Evolutionary conservation across 2,329 filamentous ascomycete genomes (phyloP).

Genomic region (Epicoccum nigrum): DNA sequence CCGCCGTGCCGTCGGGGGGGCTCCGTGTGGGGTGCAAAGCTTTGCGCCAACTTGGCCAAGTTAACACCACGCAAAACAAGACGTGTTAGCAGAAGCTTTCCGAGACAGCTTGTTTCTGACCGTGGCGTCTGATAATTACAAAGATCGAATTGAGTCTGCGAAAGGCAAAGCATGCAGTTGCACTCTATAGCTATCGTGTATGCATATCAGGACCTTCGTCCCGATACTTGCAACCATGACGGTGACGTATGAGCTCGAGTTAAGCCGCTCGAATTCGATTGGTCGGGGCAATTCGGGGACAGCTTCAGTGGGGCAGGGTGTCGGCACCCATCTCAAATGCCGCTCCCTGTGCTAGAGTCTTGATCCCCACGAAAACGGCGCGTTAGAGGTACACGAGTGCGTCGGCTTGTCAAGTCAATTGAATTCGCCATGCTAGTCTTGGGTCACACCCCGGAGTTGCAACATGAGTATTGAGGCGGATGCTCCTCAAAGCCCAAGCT

Average conservation of each 20-base stretch:
- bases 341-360: not conserved
- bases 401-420: no score
- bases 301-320: no score
- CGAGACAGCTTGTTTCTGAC: no score
- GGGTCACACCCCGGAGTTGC: no score
- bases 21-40: constrained; percentile 9
- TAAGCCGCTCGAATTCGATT: not conserved
- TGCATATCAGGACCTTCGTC: not conserved
- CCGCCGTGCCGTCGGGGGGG: constrained; percentile 9
- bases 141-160: not conserved
- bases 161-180: not conserved
- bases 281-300: constrained; percentile 9
- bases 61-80: not conserved
- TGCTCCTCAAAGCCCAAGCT: no score
- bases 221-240: not conserved
- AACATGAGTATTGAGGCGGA: no score
- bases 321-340: not conserved
- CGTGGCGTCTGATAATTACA: no score
- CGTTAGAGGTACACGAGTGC: no score
- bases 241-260: not conserved
- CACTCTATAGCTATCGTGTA: no score
- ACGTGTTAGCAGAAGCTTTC: not conserved
- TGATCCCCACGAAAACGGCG: no score
- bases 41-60: constrained; percentile 8
- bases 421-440: no score